A percentile compares a stretch with the other conserved stretches of the same genome.
Conservation (phyloP, 495 filamentous ascomycete species). For the Parmelia sp. region DNA sequence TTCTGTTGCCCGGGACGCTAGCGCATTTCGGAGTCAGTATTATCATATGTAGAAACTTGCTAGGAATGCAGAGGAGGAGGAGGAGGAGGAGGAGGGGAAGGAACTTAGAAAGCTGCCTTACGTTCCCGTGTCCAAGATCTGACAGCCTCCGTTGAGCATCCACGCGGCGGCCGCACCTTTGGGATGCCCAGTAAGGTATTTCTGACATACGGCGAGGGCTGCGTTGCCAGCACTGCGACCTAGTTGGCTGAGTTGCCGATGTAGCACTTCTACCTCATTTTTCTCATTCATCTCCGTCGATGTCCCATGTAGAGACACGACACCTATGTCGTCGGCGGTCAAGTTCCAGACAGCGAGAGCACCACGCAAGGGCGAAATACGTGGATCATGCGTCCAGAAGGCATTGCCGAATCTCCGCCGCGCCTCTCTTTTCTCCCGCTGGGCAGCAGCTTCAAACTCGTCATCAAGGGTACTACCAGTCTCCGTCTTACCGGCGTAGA, state of each 20-base stretch:
- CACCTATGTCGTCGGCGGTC: constrained; percentile 24
- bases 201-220: constrained; percentile 22
- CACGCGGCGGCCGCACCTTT: constrained; percentile 29
- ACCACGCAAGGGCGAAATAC: constrained; percentile 23
- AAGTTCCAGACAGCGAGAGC: constrained; percentile 25
- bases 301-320: constrained; percentile 28
- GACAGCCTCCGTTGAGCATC: constrained; percentile 30
- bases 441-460: not conserved
- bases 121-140: constrained; percentile 25
- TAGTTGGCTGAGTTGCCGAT: constrained; percentile 16
- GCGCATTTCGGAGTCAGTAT: too few relatives aligned
- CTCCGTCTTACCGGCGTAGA: too few relatives aligned
- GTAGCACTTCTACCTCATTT: constrained; percentile 24
- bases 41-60: too few relatives aligned
- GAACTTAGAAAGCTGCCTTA: too few relatives aligned
- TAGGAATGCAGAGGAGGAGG: too few relatives aligned
- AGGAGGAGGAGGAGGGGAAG: too few relatives aligned
- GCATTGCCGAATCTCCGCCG: not conserved
- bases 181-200: constrained; percentile 29
- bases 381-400: not conserved
- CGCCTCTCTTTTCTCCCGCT: not conserved
- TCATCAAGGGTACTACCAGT: too few relatives aligned
- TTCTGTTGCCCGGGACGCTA: constrained; percentile 27
- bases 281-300: constrained; percentile 27
- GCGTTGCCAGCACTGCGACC: constrained; percentile 23